These are phyloP conservation scores for Cladosporium sp. DNA, from an alignment of 2,329 filamentous ascomycete genomes.

Conservation along the genomic window DNA sequence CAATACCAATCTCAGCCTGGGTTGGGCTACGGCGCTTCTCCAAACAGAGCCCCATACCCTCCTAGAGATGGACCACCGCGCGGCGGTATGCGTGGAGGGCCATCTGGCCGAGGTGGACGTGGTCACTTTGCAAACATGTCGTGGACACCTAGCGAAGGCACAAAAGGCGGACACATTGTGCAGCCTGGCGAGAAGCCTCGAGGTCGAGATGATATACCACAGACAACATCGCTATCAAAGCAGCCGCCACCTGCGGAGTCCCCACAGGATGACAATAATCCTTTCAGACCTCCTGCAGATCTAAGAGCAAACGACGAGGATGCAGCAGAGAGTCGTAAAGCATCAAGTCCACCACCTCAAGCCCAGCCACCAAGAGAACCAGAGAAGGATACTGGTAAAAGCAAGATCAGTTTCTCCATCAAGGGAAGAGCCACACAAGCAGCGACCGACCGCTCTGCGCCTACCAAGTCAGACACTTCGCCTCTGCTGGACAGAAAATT, in stretches of 20 bases:
- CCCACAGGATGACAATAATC: constrained; percentile 54
- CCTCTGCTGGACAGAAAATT: constrained; percentile 41
- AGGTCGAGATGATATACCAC: constrained; percentile 18
- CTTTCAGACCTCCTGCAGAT: constrained; percentile 61
- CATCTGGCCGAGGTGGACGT: constrained; percentile 40
- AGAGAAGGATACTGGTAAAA: constrained; percentile 26
- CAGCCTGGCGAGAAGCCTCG: constrained; percentile 27
- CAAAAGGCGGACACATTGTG: constrained; percentile 47
- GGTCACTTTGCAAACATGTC: constrained; percentile 63
- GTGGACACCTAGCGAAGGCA: constrained; percentile 59
- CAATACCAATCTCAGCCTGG: constrained; percentile 19
- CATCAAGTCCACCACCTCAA: constrained; percentile 10
- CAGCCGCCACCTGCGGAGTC: constrained; percentile 25
- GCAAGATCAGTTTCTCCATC: constrained; percentile 88
- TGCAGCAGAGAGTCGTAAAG: constrained; percentile 29
- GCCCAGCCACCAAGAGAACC: constrained; percentile 15
- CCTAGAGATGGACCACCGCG: constrained; percentile 20
- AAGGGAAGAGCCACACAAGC: constrained; percentile 62
- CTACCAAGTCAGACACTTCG: constrained; percentile 25
- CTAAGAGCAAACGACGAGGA: constrained; percentile 59
- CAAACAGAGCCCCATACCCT: constrained; percentile 19
- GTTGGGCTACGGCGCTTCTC: constrained; percentile 23
- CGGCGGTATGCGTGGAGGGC: constrained; percentile 38
- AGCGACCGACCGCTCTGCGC: constrained; percentile 26
- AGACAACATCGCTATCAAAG: constrained; percentile 24